Percentiles rank a stretch among this genome's conserved stretches.
Conservation (phyloP, 2,329 filamentous ascomycete genomes). For the Sporothrix curviconia region DNA sequence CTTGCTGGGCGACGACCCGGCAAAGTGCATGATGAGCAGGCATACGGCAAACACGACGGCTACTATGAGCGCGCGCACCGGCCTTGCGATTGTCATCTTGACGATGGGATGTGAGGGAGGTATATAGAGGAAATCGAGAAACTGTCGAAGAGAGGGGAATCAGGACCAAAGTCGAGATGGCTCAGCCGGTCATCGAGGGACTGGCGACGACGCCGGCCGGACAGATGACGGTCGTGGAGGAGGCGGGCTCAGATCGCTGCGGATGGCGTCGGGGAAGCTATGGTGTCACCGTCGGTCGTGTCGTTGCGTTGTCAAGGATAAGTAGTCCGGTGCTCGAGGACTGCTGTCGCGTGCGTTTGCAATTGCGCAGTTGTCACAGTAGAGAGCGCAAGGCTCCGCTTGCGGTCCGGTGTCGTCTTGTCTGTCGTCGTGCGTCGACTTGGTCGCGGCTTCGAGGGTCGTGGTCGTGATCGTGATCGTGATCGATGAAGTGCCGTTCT, state of each 20-base stretch:
- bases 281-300: neutral
- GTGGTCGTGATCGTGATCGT: neutral
- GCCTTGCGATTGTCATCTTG: conserved; percentile 75
- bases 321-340: too few relatives aligned
- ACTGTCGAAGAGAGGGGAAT: neutral
- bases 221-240: too few relatives aligned
- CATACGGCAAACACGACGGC: conserved; percentile 63
- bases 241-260: too few relatives aligned
- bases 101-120: neutral
- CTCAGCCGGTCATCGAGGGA: conserved; percentile 7
- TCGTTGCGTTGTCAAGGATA: too few relatives aligned
- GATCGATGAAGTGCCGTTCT: neutral
- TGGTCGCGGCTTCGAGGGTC: neutral
- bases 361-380: too few relatives aligned
- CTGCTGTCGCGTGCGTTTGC: too few relatives aligned
- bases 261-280: neutral
- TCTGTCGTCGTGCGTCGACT: neutral
- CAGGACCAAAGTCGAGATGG: neutral
- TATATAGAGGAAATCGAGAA: neutral
- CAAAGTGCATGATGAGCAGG: conserved; percentile 72
- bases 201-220: neutral
- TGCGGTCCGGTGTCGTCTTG: neutral
- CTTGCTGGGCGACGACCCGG: conserved; percentile 47
- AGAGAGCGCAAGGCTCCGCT: too few relatives aligned
- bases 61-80: conserved; percentile 70